phyloP scores from a whole-genome alignment of 345 rosid genomes.

The Eucalyptus coolabah region DNA sequence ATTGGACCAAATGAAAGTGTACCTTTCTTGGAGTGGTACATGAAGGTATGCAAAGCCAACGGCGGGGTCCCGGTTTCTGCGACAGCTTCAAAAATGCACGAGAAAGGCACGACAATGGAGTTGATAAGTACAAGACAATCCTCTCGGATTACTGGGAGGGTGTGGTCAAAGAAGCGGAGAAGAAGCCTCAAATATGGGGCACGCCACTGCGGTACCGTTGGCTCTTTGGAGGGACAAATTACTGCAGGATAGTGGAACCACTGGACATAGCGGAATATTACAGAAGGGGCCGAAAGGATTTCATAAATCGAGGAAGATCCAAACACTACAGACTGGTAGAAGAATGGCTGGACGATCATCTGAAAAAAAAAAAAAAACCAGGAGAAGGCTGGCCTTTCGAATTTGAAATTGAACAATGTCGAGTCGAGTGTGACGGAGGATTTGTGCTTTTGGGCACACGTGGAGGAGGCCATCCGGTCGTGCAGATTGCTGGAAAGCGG shows the following conservation, averaged over 20 bases:
- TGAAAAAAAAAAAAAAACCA: too few relatives aligned
- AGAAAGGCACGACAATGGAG: background rate
- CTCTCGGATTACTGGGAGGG: constrained; percentile 31
- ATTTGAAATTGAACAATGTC: too few relatives aligned
- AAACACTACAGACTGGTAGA: constrained; percentile 30
- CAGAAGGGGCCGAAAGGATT: constrained; percentile 2
- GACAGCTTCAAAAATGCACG: constrained; percentile 25
- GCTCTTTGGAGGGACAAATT: constrained; percentile 37
- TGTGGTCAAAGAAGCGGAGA: constrained; percentile 34
- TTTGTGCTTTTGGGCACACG: too few relatives aligned
- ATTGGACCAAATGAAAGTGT: constrained; percentile 18
- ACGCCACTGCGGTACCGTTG: constrained; percentile 6
- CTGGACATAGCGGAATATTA: constrained; percentile 63
- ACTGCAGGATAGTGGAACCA: constrained; percentile 66
- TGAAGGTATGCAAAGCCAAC: constrained; percentile 14
- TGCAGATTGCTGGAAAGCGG: too few relatives aligned
- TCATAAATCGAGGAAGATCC: constrained; percentile 25
- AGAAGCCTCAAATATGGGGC: constrained; percentile 32
- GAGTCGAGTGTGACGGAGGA: too few relatives aligned
- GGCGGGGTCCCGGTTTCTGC: constrained; percentile 28
- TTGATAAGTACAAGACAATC: constrained; percentile 2
- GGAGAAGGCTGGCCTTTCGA: too few relatives aligned
- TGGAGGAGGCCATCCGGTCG: too few relatives aligned
- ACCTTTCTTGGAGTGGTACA: constrained; percentile 45
- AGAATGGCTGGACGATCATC: too few relatives aligned